Conservation (phyloP, 257 asterid genomes). For the Haberlea rhodopensis region DNA sequence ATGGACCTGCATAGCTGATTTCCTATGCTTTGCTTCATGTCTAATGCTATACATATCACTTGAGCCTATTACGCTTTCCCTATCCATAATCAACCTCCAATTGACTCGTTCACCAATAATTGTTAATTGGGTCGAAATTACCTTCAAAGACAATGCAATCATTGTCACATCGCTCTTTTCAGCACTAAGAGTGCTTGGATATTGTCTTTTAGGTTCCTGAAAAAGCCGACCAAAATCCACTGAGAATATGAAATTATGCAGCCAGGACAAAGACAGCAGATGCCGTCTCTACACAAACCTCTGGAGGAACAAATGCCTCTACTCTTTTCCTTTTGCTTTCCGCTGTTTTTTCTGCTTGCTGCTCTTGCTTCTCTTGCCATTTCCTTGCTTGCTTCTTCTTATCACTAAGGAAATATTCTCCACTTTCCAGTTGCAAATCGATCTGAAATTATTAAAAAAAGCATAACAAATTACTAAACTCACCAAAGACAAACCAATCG, state of each 20-base stretch:
- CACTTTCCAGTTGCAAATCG: conserved; percentile 80
- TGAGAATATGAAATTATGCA: background rate
- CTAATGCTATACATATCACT: background rate
- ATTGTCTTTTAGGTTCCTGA: conserved; percentile 56
- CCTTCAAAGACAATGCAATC: conserved; percentile 66
- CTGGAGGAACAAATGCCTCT: conserved; percentile 80
- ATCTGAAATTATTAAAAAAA: conserved; percentile 40
- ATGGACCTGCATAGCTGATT: background rate
- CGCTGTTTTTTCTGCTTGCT: conserved; percentile 72
- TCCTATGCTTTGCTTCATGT: background rate
- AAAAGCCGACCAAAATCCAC: conserved; percentile 18
- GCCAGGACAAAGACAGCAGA: background rate
- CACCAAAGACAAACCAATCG: conserved; percentile 2
- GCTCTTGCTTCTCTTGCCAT: conserved; percentile 88
- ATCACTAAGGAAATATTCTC: conserved; percentile 81
- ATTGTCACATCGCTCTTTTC: conserved; percentile 54
- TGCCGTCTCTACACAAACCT: conserved; percentile 46
- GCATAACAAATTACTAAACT: conserved; percentile 5
- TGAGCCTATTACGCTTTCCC: background rate
- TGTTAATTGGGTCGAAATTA: conserved; percentile 26
- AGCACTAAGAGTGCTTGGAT: conserved; percentile 20
- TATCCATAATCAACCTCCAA: background rate
- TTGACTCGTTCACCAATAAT: background rate
- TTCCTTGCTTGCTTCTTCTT: conserved; percentile 73
- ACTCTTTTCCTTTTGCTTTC: conserved; percentile 77